Percentiles rank a stretch among this genome's conserved stretches.
These are phyloP conservation scores for Pseudogymnoascus sp. DNA, from an alignment of 2,329 filamentous ascomycete genomes.

Conservation along the genomic window DNA sequence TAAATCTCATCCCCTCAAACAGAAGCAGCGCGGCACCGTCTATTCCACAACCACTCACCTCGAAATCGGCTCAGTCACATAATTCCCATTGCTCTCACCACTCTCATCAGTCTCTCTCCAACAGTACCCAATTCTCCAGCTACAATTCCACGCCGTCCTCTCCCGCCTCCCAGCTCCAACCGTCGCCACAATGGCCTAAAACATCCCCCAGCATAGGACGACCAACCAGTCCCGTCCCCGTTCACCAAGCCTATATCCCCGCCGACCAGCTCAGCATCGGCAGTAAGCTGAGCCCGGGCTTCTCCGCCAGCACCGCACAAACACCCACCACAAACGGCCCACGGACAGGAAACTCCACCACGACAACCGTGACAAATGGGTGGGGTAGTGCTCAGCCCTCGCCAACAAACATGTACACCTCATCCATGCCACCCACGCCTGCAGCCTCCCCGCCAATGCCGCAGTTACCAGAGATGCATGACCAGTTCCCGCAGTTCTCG, in stretches of 20 bases:
- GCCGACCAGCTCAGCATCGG: slow-evolving; percentile 6
- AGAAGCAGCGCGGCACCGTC: slow-evolving; percentile 5
- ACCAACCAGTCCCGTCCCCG: not conserved
- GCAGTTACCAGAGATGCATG: not conserved
- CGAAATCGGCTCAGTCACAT: slow-evolving; percentile 1
- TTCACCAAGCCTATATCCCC: slow-evolving; percentile 6
- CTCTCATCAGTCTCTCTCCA: not conserved
- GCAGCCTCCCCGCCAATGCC: not conserved
- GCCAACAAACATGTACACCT: not conserved
- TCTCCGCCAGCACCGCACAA: not conserved
- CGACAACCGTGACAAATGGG: not conserved
- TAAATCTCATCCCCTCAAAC: not conserved
- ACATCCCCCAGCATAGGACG: not conserved
- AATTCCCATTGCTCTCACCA: not conserved
- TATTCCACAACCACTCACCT: slow-evolving; percentile 11
- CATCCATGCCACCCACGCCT: not conserved
- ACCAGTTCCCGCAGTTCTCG: not conserved
- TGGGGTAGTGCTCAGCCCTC: not conserved
- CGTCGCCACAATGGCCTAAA: slow-evolving; percentile 2
- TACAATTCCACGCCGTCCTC: slow-evolving; percentile 1
- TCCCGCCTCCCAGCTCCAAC: not conserved
- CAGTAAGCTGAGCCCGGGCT: not conserved
- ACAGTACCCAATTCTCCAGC: slow-evolving; percentile 6
- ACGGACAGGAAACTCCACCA: not conserved
- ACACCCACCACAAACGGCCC: not conserved